Evolutionary conservation across 441 rosid species (phyloP).

Genomic region (Theobroma grandiflorum): DNA sequence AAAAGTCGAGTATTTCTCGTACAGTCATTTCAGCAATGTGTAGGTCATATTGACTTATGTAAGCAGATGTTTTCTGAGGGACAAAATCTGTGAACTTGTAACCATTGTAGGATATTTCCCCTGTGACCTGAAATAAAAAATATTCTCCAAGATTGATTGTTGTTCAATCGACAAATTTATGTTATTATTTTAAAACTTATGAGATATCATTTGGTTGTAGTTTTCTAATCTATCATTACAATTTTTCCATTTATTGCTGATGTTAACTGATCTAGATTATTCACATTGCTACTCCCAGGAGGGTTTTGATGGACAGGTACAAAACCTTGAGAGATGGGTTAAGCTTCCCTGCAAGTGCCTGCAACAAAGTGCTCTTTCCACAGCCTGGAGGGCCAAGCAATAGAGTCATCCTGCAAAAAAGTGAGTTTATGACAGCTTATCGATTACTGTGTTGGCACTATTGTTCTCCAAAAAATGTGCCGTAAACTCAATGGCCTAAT

Average conservation of each 20-base stretch:
- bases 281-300: conserved; percentile 5
- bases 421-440: conserved; percentile 14
- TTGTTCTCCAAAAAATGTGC: not conserved
- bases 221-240: conserved; percentile 6
- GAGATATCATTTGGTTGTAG: conserved; percentile 11
- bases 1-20: conserved; percentile 47
- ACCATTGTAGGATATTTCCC: conserved; percentile 65
- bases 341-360: conserved; percentile 49
- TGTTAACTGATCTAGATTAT: not conserved
- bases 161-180: not conserved
- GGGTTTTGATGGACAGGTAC: not conserved
- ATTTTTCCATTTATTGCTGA: not conserved
- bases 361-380: conserved; percentile 52
- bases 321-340: conserved; percentile 48
- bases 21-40: conserved; percentile 72
- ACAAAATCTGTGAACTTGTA: conserved; percentile 50
- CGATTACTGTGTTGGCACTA: not conserved
- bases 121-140: conserved; percentile 17
- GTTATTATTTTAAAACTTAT: not conserved
- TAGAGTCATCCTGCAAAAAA: conserved; percentile 44
- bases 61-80: conserved; percentile 33
- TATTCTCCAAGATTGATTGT: not conserved
- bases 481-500: not conserved
- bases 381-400: conserved; percentile 60
- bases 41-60: conserved; percentile 46